A percentile compares a stretch with the other conserved stretches of the same genome.
phyloP scores from a whole-genome alignment of 2,329 filamentous ascomycete genomes.

The Fusarium tricinctum region DNA sequence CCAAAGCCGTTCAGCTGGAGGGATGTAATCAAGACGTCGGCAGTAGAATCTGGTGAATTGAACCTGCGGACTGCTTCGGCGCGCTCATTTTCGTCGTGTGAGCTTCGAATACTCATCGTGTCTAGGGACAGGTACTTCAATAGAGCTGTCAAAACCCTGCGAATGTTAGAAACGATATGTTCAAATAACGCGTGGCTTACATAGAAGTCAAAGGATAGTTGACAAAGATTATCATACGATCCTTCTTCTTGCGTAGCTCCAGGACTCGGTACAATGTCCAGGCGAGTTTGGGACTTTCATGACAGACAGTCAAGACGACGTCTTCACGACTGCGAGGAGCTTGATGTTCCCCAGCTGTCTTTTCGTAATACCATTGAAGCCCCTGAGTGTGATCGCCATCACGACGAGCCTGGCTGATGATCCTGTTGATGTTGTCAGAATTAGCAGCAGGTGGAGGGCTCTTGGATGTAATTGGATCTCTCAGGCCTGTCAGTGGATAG shows the following conservation, averaged over 20 bases:
- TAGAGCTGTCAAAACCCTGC: not conserved
- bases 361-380: not conserved
- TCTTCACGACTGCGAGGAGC: not conserved
- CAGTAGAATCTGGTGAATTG: rapidly evolving
- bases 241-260: not conserved
- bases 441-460: too few species aligned
- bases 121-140: too few species aligned
- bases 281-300: not conserved
- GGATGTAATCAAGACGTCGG: not conserved
- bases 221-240: not conserved
- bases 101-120: not conserved
- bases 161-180: not conserved
- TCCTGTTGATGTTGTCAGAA: not conserved
- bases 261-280: not conserved
- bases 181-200: not conserved
- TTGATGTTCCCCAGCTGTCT: not conserved
- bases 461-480: too few species aligned
- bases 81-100: not conserved
- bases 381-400: not conserved
- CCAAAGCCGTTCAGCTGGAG: not conserved
- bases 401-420: not conserved
- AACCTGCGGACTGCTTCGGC: not conserved
- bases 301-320: not conserved
- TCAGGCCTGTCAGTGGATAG: not conserved
- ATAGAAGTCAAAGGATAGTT: not conserved